Evolutionary conservation across 495 filamentous ascomycete genomes (phyloP), one percentile per base, ranked within the genome.

Genomic region (Barbatosphaeria neglecta): DNA sequence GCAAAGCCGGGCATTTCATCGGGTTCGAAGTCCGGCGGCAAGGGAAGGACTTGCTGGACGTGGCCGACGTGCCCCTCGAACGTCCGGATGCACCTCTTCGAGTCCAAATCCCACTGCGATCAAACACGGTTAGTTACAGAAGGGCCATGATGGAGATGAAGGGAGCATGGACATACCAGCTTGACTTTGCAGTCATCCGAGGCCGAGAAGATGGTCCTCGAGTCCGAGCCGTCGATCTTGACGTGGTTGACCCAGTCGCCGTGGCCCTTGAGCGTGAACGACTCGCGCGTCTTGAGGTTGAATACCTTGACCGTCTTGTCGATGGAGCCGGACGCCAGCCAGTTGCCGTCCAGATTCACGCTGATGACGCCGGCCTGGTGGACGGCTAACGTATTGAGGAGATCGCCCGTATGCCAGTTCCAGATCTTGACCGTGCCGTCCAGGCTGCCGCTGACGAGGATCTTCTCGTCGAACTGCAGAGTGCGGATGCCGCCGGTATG

Each of bases 61-160:
- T 93, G 89, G 23, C 89, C 92, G 20, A 96, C 87, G 52, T 97
- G 92, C n/a, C 89, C 90, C 53, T 90, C 77, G 59, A 89, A 95
- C 1, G 80, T 82, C 41, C 79, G 76, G 51, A 96, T 78, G 55
- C 84, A 90, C 9, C 69, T 61, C 50, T 78, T 80, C 9, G 82
- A 84, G 59, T 96, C 89, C 17, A 99, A 70, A 57, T 95, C 87
- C 89, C 89, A 94, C 38, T 20, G 19, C 27, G 7, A 44, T 9
- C 15, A 20, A 4, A 25, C 16, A 17, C 25, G 20, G 24, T 25
- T 20, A 31, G 8, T 43, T 6, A 25, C 13, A 22, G n/a, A 25
- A 43, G 22, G 23, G 9, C 17, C 41, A 28, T 64, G 55, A 59
- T 57, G 9, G 16, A n/a, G 13, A 35, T 15, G 16, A 15, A 35